These are phyloP conservation scores for Hippophae rhamnoides DNA, from an alignment of 306 rosid genomes.

Conservation along the genomic window DNA sequence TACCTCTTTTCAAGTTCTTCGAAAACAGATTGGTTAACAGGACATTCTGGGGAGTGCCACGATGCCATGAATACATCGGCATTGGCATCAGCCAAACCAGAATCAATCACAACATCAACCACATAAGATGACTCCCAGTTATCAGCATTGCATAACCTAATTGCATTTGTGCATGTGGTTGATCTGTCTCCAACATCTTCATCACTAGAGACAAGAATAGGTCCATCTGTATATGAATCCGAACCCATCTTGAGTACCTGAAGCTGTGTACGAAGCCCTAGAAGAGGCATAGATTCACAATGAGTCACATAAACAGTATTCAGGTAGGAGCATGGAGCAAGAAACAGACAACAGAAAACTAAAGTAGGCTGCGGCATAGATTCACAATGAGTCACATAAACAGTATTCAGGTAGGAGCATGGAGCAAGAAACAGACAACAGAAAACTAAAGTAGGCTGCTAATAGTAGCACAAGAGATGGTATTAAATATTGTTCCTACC, in stretches of 20 bases:
- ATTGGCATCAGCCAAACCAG: slow-evolving; percentile 37
- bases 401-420: slow-evolving; percentile 4
- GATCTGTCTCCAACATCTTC: slow-evolving; percentile 58
- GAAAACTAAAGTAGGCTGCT: neutral
- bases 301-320: no score
- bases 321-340: slow-evolving; percentile 7
- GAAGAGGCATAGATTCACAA: slow-evolving; percentile 7
- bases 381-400: no score
- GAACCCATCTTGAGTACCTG: slow-evolving; percentile 77
- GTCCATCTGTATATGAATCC: slow-evolving; percentile 52
- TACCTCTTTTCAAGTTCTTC: slow-evolving; percentile 68
- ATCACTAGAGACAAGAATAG: slow-evolving; percentile 53
- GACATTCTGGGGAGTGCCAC: slow-evolving; percentile 59
- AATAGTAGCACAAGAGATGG: neutral
- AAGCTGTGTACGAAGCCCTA: slow-evolving; percentile 95
- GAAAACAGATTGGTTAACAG: slow-evolving; percentile 48
- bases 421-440: neutral
- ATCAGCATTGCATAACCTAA: slow-evolving; percentile 19
- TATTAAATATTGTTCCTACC: slow-evolving; percentile 25
- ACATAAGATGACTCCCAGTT: slow-evolving; percentile 65
- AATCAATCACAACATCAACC: slow-evolving; percentile 38
- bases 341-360: neutral
- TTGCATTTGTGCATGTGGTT: slow-evolving; percentile 16
- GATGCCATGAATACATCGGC: slow-evolving; percentile 25
- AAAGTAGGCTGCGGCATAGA: neutral